A percentile compares a stretch with the other conserved stretches of the same genome.
phyloP scores from a whole-genome alignment of 2,329 filamentous ascomycete species.

The Tolypocladium guangdongense region DNA sequence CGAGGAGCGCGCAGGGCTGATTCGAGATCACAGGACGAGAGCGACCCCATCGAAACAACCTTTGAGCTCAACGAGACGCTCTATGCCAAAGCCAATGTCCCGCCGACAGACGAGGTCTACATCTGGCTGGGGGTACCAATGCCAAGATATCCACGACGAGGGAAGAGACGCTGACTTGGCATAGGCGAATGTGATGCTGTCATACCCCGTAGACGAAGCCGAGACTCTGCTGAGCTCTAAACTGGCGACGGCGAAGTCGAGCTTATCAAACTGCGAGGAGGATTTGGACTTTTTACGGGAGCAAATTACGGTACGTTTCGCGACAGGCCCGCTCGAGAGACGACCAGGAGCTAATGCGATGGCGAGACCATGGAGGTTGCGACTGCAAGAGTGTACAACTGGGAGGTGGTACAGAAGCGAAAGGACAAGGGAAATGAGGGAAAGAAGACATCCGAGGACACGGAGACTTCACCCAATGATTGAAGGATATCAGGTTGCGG shows the following conservation, averaged over 20 bases:
- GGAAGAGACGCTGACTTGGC: constrained; percentile 4
- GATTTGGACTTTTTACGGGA: constrained; percentile 91
- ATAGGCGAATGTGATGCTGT: constrained; percentile 92
- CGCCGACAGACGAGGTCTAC: constrained; percentile 81
- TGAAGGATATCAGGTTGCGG: background rate
- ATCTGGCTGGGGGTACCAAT: constrained; percentile 76
- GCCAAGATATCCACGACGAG: background rate
- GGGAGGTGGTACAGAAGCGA: constrained; percentile 91
- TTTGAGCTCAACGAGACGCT: constrained; percentile 97
- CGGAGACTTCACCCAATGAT: constrained; percentile 9
- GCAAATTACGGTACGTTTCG: constrained; percentile 72
- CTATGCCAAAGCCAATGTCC: constrained; percentile 76
- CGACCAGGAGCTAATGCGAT: constrained; percentile 5
- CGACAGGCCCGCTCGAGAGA: background rate
- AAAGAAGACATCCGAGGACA: constrained; percentile 27
- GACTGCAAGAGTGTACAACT: constrained; percentile 95
- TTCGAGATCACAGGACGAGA: constrained; percentile 27
- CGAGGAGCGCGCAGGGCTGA: background rate
- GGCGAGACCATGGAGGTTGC: constrained; percentile 90
- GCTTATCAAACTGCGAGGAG: constrained; percentile 82
- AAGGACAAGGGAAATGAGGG: constrained; percentile 65
- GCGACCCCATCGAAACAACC: constrained; percentile 73
- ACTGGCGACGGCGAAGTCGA: constrained; percentile 66
- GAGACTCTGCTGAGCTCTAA: constrained; percentile 69
- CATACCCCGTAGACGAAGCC: constrained; percentile 85